Percentiles rank a stretch among this genome's conserved stretches.
These are phyloP conservation scores for Agaricus subrufescens DNA, from an alignment of 768 basidiomycete genomes.

Conservation along the genomic window DNA sequence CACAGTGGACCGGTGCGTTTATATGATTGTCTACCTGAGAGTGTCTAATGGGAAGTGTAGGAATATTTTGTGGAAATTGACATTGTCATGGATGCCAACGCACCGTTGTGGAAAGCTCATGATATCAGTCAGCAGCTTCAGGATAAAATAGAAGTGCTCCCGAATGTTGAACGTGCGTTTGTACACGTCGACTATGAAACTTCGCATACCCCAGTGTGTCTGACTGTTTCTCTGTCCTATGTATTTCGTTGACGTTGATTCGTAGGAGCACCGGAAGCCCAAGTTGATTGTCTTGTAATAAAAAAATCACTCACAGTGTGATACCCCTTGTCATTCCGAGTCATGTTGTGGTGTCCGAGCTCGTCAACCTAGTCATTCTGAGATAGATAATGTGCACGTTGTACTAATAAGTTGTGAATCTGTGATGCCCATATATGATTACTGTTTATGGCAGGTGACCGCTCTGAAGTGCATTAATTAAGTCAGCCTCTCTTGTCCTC, in stretches of 20 bases:
- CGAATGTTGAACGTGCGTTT: constrained; percentile 89
- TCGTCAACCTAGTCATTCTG: too few relatives aligned
- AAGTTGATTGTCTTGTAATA: constrained; percentile 2
- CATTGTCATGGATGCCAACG: constrained; percentile 86
- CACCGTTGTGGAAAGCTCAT: constrained; percentile 86
- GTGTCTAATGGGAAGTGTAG: constrained; percentile 43
- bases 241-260: constrained; percentile 1
- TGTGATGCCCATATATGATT: background rate
- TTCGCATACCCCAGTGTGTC: constrained; percentile 57
- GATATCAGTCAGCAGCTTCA: constrained; percentile 81
- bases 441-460: too few relatives aligned
- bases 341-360: too few relatives aligned
- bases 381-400: background rate
- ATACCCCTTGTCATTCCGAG: too few relatives aligned
- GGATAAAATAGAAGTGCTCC: constrained; percentile 84
- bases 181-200: constrained; percentile 95
- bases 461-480: constrained; percentile 8
- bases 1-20: constrained; percentile 49
- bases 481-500: constrained; percentile 4
- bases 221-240: background rate
- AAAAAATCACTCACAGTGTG: too few relatives aligned
- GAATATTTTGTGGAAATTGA: constrained; percentile 95
- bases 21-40: constrained; percentile 19
- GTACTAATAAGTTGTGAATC: background rate
- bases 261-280: constrained; percentile 47